Evolutionary conservation across 2,329 filamentous ascomycete genomes (phyloP).

Genomic region (Ophioceras dolichostomum): DNA sequence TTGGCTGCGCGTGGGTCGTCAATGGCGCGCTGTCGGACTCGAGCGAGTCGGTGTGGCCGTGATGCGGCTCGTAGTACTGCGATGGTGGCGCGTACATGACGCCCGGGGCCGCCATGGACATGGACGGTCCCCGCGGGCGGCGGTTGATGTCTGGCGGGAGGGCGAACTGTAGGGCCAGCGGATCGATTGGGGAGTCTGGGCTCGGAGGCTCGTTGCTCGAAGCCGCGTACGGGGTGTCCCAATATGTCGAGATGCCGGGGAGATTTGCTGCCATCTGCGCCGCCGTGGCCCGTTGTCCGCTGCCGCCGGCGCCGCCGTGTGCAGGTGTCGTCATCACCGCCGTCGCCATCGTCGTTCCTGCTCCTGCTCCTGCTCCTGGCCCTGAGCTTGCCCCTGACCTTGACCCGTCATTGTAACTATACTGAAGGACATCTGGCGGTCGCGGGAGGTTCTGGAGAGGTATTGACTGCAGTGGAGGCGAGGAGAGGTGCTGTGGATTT

Average conservation of each 20-base stretch:
- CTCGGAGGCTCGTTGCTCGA: slow-evolving; percentile 22
- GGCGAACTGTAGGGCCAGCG: slow-evolving; percentile 38
- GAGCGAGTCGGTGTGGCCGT: slow-evolving; percentile 24
- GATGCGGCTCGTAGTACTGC: slow-evolving; percentile 27
- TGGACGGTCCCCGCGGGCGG: slow-evolving; percentile 12
- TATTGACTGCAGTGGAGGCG: slow-evolving; percentile 46
- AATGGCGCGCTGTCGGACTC: slow-evolving; percentile 49
- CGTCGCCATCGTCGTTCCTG: slow-evolving; percentile 4
- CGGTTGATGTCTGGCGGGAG: slow-evolving; percentile 37
- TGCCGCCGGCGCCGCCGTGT: background rate
- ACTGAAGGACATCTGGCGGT: slow-evolving; percentile 10
- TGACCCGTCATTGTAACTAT: background rate
- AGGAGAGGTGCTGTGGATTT: slow-evolving; percentile 25
- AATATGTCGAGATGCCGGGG: slow-evolving; percentile 36
- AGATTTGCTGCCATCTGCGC: slow-evolving; percentile 21
- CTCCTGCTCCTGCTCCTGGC: slow-evolving; percentile 4
- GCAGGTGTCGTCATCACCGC: background rate
- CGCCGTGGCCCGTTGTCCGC: too few species aligned
- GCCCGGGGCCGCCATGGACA: background rate
- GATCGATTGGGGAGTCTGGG: slow-evolving; percentile 39
- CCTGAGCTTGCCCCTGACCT: background rate
- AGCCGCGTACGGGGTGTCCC: slow-evolving; percentile 33
- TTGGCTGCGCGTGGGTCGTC: slow-evolving; percentile 41
- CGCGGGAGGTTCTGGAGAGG: slow-evolving; percentile 52
- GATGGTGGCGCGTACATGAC: slow-evolving; percentile 17